These are phyloP conservation scores for Cadophora sp. DNA, from an alignment of 2,329 filamentous ascomycete species.

Conservation along the genomic window DNA sequence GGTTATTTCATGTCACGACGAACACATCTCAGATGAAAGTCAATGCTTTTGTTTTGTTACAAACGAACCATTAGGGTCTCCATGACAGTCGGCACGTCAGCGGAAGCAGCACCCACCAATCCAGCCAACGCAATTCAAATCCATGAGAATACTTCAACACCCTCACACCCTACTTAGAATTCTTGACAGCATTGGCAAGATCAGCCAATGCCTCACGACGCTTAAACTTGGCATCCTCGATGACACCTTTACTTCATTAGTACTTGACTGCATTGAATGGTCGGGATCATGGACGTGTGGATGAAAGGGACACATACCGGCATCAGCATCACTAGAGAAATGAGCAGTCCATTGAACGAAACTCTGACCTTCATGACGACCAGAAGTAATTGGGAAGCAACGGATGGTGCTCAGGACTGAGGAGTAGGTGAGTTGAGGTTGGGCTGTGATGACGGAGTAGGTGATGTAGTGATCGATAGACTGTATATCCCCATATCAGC, in stretches of 20 bases:
- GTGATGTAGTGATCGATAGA: slow-evolving; percentile 78
- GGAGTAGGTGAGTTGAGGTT: slow-evolving; percentile 70
- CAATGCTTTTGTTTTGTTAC: neutral
- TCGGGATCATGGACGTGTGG: too few species aligned
- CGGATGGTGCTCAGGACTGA: slow-evolving; percentile 72
- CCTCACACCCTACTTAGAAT: neutral
- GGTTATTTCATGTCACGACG: neutral
- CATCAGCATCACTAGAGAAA: slow-evolving; percentile 74
- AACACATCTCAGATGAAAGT: neutral
- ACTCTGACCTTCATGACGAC: slow-evolving; percentile 67
- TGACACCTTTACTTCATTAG: slow-evolving; percentile 58
- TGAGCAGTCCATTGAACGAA: slow-evolving; percentile 73
- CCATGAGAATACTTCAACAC: neutral
- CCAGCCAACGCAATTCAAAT: neutral
- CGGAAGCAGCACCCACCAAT: neutral
- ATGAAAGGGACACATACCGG: slow-evolving; percentile 55
- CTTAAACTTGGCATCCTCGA: slow-evolving; percentile 80
- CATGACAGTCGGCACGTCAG: neutral
- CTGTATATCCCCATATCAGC: slow-evolving; percentile 46
- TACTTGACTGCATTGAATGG: too few species aligned
- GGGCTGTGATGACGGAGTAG: slow-evolving; percentile 72
- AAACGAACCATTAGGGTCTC: neutral
- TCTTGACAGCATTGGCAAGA: slow-evolving; percentile 56
- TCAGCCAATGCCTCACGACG: slow-evolving; percentile 73
- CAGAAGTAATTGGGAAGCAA: slow-evolving; percentile 69